A percentile compares a stretch with the other conserved stretches of the same genome.
Conservation (phyloP, 2,329 filamentous ascomycete species). For the Fusarium mexicanum region DNA sequence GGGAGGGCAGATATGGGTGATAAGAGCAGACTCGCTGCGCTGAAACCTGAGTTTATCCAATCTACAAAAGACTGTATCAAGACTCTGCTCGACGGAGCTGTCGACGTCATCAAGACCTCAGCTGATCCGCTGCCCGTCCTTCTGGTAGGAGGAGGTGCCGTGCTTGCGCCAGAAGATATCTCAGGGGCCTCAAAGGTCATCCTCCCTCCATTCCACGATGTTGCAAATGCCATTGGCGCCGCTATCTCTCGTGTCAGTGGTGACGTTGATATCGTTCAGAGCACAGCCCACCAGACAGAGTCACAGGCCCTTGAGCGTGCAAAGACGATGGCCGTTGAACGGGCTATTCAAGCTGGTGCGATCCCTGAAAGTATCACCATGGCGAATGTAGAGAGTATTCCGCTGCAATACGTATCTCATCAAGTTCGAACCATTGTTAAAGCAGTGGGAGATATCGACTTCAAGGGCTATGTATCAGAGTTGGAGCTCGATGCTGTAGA, state of each 20-base stretch:
- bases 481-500: background rate
- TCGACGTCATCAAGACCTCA: conserved; percentile 8
- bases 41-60: background rate
- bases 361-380: background rate
- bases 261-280: background rate
- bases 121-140: background rate
- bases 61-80: background rate
- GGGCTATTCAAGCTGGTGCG: background rate
- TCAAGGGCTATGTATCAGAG: background rate
- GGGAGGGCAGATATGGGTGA: conserved; percentile 3
- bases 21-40: background rate
- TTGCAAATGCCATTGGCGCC: conserved; percentile 61
- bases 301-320: background rate
- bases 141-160: conserved; percentile 55
- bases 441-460: background rate
- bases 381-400: background rate
- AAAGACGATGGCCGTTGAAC: background rate
- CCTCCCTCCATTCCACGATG: conserved; percentile 47
- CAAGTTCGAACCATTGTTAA: background rate
- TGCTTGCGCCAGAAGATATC: conserved; percentile 51
- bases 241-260: conserved; percentile 49
- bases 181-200: conserved; percentile 49
- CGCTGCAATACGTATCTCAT: background rate
- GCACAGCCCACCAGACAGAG: background rate
- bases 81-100: background rate